Evolutionary conservation across 768 basidiomycete genomes (phyloP).

Genomic region (Phaffia australis): DNA sequence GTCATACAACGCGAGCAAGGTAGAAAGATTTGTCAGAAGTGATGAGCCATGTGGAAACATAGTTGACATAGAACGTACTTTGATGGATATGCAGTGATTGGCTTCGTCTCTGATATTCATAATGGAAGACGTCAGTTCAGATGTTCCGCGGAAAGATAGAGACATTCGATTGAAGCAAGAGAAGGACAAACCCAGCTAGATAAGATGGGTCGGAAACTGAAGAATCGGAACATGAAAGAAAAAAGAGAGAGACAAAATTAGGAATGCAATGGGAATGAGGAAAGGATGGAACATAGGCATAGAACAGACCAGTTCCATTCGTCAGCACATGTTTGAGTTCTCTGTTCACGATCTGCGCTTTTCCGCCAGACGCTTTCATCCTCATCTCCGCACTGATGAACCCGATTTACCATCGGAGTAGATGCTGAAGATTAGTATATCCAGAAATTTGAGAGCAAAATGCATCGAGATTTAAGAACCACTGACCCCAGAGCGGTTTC

Average conservation of each 20-base stretch:
- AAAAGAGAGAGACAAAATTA: background rate
- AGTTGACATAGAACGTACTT: conserved; percentile 36
- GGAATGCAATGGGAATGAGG: too few species aligned
- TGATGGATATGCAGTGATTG: conserved; percentile 85
- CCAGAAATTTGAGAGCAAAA: too few species aligned
- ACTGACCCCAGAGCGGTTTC: conserved; percentile 79
- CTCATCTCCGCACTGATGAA: conserved; percentile 66
- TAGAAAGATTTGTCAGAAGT: background rate
- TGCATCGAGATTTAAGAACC: background rate
- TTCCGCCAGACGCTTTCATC: conserved; percentile 39
- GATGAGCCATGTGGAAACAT: background rate
- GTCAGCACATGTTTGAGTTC: conserved; percentile 95
- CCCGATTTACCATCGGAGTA: too few species aligned
- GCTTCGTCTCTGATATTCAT: conserved; percentile 54
- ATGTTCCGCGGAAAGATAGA: too few species aligned
- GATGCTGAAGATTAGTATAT: too few species aligned
- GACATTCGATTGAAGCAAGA: too few species aligned
- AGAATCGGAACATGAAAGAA: too few species aligned
- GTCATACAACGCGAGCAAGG: background rate
- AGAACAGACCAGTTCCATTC: conserved; percentile 54
- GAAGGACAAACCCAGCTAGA: conserved; percentile 48
- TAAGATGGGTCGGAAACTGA: conserved; percentile 73
- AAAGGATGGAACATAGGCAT: background rate
- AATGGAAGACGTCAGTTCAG: too few species aligned
- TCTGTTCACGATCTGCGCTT: conserved; percentile 70